Evolutionary conservation across 2,329 filamentous ascomycete genomes (phyloP).

Genomic region (Fusarium odoratissimum): DNA sequence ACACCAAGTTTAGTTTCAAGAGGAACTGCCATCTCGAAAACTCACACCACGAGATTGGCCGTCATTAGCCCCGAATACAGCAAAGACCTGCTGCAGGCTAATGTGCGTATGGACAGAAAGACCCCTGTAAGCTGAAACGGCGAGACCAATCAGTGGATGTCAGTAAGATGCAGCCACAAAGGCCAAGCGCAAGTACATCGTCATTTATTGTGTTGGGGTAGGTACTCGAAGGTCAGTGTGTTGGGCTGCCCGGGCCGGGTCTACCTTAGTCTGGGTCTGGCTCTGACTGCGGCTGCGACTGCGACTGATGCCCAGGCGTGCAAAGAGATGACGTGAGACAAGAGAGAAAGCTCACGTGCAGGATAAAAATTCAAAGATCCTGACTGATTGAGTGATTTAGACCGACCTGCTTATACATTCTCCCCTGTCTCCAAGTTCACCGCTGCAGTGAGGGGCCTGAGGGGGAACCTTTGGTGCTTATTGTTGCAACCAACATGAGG

Average conservation of each 20-base stretch:
- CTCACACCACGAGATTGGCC: background rate
- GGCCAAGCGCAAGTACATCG: background rate
- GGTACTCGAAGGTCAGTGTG: background rate
- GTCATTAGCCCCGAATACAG: background rate
- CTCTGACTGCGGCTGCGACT: background rate
- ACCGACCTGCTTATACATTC: background rate
- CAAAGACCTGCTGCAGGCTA: background rate
- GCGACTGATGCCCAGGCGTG: background rate
- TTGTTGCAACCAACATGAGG: slow-evolving; percentile 1
- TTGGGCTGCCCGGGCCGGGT: background rate
- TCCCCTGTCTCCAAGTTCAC: background rate
- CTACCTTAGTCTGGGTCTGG: background rate
- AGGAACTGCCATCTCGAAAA: background rate
- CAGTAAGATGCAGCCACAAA: slow-evolving; percentile 10
- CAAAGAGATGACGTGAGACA: slow-evolving; percentile 17
- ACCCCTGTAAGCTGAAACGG: slow-evolving; percentile 25
- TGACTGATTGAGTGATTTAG: slow-evolving; percentile 14
- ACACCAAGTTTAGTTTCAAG: slow-evolving; percentile 13
- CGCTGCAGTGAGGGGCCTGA: background rate
- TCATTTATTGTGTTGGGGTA: background rate
- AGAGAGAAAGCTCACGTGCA: slow-evolving; percentile 7
- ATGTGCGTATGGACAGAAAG: background rate
- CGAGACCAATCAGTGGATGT: slow-evolving; percentile 10
- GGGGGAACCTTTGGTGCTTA: slow-evolving; percentile 5
- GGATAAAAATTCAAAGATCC: background rate